Percentiles rank a stretch among this genome's conserved stretches.
Evolutionary conservation across 192 early-diverging fungal genomes (phyloP).

Genomic region (Coemansia sp.): DNA sequence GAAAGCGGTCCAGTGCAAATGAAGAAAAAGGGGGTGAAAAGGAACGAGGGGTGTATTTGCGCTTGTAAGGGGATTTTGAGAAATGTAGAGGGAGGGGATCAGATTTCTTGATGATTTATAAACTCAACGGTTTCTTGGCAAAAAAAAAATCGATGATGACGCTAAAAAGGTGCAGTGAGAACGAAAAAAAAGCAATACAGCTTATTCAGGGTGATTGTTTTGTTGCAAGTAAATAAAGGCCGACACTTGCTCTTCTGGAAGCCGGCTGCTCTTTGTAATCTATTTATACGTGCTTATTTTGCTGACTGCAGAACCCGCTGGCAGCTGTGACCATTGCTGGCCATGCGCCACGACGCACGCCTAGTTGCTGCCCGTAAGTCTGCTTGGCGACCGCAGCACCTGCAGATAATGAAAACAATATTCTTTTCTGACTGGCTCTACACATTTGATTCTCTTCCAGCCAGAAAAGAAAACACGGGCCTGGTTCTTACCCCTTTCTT

Average conservation of each 20-base stretch:
- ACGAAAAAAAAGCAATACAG: not conserved
- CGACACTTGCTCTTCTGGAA: not conserved
- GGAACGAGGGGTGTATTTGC: not conserved
- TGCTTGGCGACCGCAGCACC: conserved; percentile 2
- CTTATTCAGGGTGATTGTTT: not conserved
- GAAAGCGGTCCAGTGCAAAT: not conserved
- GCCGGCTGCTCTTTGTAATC: not conserved
- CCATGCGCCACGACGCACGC: conserved; percentile 11
- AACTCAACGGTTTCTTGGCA: conserved; percentile 7
- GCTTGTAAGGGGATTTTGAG: not conserved
- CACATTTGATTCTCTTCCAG: not conserved
- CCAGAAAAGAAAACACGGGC: not conserved
- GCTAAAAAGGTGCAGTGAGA: not conserved
- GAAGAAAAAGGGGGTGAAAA: not conserved
- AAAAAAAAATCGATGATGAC: not conserved
- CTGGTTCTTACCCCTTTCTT: no score
- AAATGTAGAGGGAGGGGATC: not conserved
- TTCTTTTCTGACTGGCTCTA: not conserved
- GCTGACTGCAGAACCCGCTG: not conserved
- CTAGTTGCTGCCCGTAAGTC: conserved; percentile 3
- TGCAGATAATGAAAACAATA: not conserved
- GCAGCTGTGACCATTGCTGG: conserved; percentile 10
- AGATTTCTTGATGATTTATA: not conserved
- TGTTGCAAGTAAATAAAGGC: not conserved
- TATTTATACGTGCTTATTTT: not conserved